A percentile compares a stretch with the other conserved stretches of the same genome.
Conservation (phyloP, 192 early-diverging fungal genomes). For the Dissophora globulifera region DNA sequence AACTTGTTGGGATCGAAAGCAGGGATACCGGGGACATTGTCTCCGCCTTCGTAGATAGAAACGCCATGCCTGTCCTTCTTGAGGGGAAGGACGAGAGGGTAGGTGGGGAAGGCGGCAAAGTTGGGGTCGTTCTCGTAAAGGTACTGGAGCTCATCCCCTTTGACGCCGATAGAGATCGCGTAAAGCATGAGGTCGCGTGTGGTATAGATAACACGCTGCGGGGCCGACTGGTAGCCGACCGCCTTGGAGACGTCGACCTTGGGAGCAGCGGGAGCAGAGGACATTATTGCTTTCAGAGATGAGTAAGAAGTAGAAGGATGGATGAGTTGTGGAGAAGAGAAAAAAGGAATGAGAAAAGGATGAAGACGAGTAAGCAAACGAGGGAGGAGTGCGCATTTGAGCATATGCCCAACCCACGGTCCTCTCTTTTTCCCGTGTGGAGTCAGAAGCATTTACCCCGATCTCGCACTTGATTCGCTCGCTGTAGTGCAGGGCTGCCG, state of each 20-base stretch:
- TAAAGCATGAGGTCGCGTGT: constrained; percentile 80
- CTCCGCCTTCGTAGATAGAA: constrained; percentile 65
- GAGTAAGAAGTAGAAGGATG: not conserved
- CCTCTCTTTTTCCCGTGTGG: not conserved
- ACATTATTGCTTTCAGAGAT: constrained; percentile 6
- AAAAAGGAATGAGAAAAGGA: constrained; percentile 5
- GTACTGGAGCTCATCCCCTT: constrained; percentile 67
- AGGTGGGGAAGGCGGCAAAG: constrained; percentile 78
- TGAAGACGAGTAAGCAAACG: not conserved
- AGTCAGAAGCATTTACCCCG: not conserved
- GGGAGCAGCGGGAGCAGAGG: not conserved
- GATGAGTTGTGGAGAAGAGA: not conserved
- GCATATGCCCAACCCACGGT: too few relatives aligned
- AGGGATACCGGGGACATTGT: constrained; percentile 69
- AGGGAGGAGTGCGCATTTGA: not conserved
- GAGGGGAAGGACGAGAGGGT: constrained; percentile 72
- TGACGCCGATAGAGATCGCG: constrained; percentile 72
- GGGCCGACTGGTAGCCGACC: constrained; percentile 58
- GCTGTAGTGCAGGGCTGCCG: too few relatives aligned
- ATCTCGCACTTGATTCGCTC: constrained; percentile 27
- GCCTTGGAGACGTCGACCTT: constrained; percentile 67
- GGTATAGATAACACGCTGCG: constrained; percentile 62
- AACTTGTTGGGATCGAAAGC: constrained; percentile 72
- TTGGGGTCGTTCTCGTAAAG: constrained; percentile 74
- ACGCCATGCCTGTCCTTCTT: constrained; percentile 56